Conservation (phyloP, 2,329 filamentous ascomycete species). For the Sporothrix dimorphospora region DNA sequence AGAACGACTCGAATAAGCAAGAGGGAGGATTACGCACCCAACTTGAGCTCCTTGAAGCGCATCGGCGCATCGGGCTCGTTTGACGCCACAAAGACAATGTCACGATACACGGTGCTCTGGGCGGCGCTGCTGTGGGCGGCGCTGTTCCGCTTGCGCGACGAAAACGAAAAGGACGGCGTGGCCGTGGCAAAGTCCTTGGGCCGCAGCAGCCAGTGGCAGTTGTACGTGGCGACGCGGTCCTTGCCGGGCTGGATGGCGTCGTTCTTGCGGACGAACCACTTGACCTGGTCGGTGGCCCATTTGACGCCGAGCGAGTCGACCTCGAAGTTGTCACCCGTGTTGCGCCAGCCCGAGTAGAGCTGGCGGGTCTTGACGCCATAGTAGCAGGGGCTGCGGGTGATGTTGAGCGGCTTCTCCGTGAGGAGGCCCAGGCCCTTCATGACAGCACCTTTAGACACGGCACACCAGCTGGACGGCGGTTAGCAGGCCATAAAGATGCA, state of each 20-base stretch:
- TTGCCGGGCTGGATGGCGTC: slow-evolving; percentile 36
- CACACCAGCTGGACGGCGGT: slow-evolving; percentile 33
- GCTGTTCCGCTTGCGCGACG: slow-evolving; percentile 22
- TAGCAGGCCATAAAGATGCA: not conserved
- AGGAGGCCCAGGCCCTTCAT: slow-evolving; percentile 38
- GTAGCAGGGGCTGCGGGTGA: slow-evolving; percentile 33
- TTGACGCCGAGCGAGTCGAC: slow-evolving; percentile 33
- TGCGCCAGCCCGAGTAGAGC: slow-evolving; percentile 32
- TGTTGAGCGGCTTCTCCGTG: slow-evolving; percentile 33
- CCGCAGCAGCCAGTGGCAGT: slow-evolving; percentile 35
- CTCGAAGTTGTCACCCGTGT: slow-evolving; percentile 29
- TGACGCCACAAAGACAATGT: slow-evolving; percentile 36
- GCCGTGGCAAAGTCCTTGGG: slow-evolving; percentile 28
- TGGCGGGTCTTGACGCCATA: slow-evolving; percentile 36
- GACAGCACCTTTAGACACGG: slow-evolving; percentile 37
- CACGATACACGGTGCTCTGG: slow-evolving; percentile 30
- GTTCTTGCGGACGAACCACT: slow-evolving; percentile 36
- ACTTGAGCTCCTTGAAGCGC: slow-evolving; percentile 30
- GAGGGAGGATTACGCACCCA: slow-evolving; percentile 27
- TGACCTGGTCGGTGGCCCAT: slow-evolving; percentile 37
- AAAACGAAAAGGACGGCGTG: slow-evolving; percentile 2
- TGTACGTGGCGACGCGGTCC: slow-evolving; percentile 30
- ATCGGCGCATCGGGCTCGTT: slow-evolving; percentile 31
- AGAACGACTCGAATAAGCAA: no score
- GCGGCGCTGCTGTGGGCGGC: not conserved